Evolutionary conservation across 2,329 filamentous ascomycete genomes (phyloP).

Genomic region (Hypomyces rosellus): DNA sequence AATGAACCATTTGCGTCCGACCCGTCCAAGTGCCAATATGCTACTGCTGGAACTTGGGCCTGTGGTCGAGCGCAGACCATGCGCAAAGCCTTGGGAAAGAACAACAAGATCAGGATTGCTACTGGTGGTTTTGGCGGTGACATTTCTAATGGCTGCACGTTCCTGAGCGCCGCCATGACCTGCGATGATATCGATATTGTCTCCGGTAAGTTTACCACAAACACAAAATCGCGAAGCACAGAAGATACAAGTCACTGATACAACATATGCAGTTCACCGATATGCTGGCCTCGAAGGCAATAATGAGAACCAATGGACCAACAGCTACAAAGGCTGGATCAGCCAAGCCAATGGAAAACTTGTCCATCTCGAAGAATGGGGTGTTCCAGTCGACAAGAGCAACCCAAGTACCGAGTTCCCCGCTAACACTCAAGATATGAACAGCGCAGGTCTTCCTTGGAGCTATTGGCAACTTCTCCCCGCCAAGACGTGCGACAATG

Average conservation of each 20-base stretch:
- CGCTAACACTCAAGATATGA: too few relatives aligned
- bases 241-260: too few relatives aligned
- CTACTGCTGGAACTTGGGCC: constrained; percentile 18
- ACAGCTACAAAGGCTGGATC: too few relatives aligned
- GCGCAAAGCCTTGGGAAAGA: constrained; percentile 19
- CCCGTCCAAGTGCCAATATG: background rate
- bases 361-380: constrained; percentile 8
- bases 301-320: background rate
- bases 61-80: constrained; percentile 23
- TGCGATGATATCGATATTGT: constrained; percentile 22
- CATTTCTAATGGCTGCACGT: constrained; percentile 23
- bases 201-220: background rate
- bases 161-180: constrained; percentile 17
- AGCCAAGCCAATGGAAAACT: constrained; percentile 4
- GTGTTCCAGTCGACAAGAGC: background rate
- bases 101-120: constrained; percentile 23
- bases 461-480: too few relatives aligned
- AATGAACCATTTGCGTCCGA: constrained; percentile 24
- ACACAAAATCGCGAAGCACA: background rate
- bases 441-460: too few relatives aligned
- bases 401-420: too few relatives aligned
- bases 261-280: too few relatives aligned
- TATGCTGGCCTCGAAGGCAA: background rate
- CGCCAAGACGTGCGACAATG: too few relatives aligned
- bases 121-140: constrained; percentile 28